Conservation (phyloP, 371 early-diverging fungal species). For the Mucor racemosus region DNA sequence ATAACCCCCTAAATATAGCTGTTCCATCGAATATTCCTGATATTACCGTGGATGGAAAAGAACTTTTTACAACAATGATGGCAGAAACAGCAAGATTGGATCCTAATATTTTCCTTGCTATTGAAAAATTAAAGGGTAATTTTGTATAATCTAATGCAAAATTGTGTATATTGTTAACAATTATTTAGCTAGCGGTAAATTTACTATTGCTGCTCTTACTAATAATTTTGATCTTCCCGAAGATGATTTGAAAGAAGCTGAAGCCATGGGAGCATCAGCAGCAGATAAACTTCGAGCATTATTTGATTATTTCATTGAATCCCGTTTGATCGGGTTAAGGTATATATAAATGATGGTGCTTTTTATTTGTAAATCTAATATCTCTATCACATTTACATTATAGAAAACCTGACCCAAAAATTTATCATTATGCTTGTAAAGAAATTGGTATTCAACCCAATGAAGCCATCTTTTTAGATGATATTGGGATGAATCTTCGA, state of each 20-base stretch:
- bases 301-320: slow-evolving; percentile 54
- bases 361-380: not conserved
- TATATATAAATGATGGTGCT: not conserved
- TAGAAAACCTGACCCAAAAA: slow-evolving; percentile 74
- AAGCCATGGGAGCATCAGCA: slow-evolving; percentile 41
- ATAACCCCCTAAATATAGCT: slow-evolving; percentile 5
- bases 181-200: slow-evolving; percentile 51
- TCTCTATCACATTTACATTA: too few relatives aligned
- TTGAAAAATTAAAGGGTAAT: slow-evolving; percentile 56
- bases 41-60: slow-evolving; percentile 64
- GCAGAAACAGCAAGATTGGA: slow-evolving; percentile 59
- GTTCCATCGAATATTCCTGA: slow-evolving; percentile 43
- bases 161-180: too few relatives aligned
- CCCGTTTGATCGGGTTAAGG: slow-evolving; percentile 48
- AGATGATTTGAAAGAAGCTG: slow-evolving; percentile 44
- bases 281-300: slow-evolving; percentile 37
- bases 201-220: slow-evolving; percentile 75
- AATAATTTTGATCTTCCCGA: slow-evolving; percentile 74
- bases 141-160: too few relatives aligned
- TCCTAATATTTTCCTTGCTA: slow-evolving; percentile 57
- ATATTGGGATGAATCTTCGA: slow-evolving; percentile 77
- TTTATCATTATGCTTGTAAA: slow-evolving; percentile 68
- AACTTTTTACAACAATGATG: slow-evolving; percentile 78
- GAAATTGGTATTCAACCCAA: slow-evolving; percentile 60
- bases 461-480: slow-evolving; percentile 75